phyloP scores from a whole-genome alignment of 2,329 filamentous ascomycete species.

The Verticillium klebahnii region DNA sequence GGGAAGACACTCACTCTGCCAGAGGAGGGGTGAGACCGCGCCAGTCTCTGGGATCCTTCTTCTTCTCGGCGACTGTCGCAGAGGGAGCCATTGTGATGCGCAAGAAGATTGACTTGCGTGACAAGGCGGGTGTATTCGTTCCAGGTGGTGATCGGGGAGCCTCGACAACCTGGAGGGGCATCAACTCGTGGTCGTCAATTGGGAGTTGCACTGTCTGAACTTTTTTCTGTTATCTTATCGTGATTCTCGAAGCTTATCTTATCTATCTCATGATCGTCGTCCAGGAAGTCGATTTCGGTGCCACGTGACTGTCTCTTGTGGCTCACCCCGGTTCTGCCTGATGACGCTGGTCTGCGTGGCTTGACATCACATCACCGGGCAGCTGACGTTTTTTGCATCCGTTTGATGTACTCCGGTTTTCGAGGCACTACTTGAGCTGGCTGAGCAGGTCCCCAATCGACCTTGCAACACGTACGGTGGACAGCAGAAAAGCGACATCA shows the following conservation, averaged over 20 bases:
- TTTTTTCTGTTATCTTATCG: constrained; percentile 3
- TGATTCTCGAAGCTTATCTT: neutral
- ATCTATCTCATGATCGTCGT: neutral
- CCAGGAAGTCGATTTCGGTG: neutral
- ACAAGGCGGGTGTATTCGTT: neutral
- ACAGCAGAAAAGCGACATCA: neutral
- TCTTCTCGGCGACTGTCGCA: constrained; percentile 22
- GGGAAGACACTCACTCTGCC: constrained; percentile 17
- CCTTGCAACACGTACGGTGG: neutral
- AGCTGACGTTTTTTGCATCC: neutral
- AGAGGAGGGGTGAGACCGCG: constrained; percentile 31
- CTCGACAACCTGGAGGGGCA: neutral
- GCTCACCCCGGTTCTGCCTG: neutral
- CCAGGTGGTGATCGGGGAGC: neutral
- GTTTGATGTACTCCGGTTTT: neutral
- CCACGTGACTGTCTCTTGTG: neutral
- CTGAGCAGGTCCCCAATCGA: neutral
- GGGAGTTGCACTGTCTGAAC: neutral
- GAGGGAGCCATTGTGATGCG: constrained; percentile 22
- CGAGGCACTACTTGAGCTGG: neutral
- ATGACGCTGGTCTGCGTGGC: neutral
- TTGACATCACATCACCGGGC: neutral
- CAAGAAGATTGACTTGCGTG: neutral
- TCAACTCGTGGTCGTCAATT: neutral
- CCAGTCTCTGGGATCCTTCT: constrained; percentile 46